Base-by-base conservation (phyloP, 345 rosid genomes). In the Corchorus olitorius region DNA sequence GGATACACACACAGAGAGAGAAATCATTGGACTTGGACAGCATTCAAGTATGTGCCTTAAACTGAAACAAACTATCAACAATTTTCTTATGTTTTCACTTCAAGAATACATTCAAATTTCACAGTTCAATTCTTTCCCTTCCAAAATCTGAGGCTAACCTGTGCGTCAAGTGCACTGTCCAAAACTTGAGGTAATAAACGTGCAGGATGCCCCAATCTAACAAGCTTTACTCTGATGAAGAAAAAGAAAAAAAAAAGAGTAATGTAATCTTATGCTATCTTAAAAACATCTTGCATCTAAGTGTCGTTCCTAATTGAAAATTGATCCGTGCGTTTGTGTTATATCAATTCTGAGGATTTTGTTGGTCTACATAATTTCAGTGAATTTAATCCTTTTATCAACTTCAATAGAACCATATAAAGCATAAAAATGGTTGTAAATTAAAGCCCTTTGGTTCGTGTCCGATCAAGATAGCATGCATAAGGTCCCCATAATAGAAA, bases 141-240 rank as follows among this genome's bases (percentile, higher is more conserved):
- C 19, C 16, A 54, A 73, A 79, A 16, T 19, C 11, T 10, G 50
- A 60, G 62, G 48, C 20, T 70, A 69, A 90, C 97, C 94, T 89
- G 94, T 34, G 98, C 97, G 75, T 93, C 99, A 81, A 93, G 81
- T 64, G 99, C 99, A 83, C 92, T 89, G 75, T 92, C 94, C 85
- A 96, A 58, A 64, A 93, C 97, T 82, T 96, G 99, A 75, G 98
- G 99, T 72, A 93, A 86, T 55, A 96, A 87, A 65, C 98, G 89
- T 33, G 98, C 99, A 78, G 98, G 99, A 80, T 96, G 99, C 68
- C 99, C 98, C 72, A 96, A 70, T 77, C 99, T 89, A 83, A 96
- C 99, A 87, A 92, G 65, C 89, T 92, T 96, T 46, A 93, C 93
- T 75, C 88, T 92, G 76, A 67, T 35, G 58, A 54, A 69, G 69